Percentiles rank a stretch among this genome's conserved stretches.
Evolutionary conservation across 129 eudicot species (phyloP).

Genomic region (Mikania micrantha): DNA sequence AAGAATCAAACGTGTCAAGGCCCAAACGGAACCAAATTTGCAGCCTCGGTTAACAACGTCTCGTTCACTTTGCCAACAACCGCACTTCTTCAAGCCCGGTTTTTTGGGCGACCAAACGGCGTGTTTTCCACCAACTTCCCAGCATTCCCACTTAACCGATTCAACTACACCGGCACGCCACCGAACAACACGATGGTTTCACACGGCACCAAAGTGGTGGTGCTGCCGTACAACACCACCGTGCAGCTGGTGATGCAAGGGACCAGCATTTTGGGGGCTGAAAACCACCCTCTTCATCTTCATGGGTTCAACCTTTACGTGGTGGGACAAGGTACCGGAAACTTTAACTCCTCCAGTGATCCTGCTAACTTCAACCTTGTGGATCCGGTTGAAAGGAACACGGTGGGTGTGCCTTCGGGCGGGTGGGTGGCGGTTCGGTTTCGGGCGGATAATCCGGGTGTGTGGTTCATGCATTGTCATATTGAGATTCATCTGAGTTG

Average conservation of each 20-base stretch:
- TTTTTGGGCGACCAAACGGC: slow-evolving; percentile 28
- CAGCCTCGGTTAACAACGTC: slow-evolving; percentile 43
- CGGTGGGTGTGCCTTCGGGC: slow-evolving; percentile 52
- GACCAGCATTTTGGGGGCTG: slow-evolving; percentile 41
- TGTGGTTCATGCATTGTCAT: slow-evolving; percentile 72
- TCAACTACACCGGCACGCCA: slow-evolving; percentile 54
- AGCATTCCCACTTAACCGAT: slow-evolving; percentile 23
- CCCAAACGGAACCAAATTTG: slow-evolving; percentile 48
- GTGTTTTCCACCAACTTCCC: slow-evolving; percentile 49
- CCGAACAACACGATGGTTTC: slow-evolving; percentile 60
- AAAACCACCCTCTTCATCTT: slow-evolving; percentile 41
- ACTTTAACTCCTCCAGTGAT: slow-evolving; percentile 37
- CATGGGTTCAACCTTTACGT: slow-evolving; percentile 57
- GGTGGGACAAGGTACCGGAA: slow-evolving; percentile 65
- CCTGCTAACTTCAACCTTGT: slow-evolving; percentile 50
- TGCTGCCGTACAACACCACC: slow-evolving; percentile 47
- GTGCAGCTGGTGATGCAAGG: slow-evolving; percentile 64
- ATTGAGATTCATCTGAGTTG: slow-evolving; percentile 54
- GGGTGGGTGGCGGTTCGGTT: slow-evolving; percentile 66
- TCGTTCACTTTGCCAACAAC: slow-evolving; percentile 38
- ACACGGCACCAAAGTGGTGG: slow-evolving; percentile 50
- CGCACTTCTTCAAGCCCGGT: slow-evolving; percentile 59
- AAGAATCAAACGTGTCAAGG: slow-evolving; percentile 56
- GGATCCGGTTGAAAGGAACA: slow-evolving; percentile 56
- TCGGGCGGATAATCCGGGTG: slow-evolving; percentile 59